Conservation (phyloP, 768 basidiomycete species). For the Asterophora lycoperdoides region DNA sequence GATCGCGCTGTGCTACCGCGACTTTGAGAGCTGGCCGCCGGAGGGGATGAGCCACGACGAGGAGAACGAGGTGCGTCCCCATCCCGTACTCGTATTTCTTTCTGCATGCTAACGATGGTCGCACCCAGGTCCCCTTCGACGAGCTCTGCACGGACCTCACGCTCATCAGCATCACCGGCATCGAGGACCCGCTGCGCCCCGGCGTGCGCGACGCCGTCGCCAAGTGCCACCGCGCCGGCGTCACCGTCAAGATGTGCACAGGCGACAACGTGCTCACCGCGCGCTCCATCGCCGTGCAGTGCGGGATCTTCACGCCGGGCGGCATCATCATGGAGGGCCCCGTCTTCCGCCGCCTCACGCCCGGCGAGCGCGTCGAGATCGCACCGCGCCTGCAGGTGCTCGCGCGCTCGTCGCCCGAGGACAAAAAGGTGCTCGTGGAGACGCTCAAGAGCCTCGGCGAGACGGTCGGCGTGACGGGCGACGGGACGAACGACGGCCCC, state of each 20-base stretch:
- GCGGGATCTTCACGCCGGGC: conserved; percentile 90
- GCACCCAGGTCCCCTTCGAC: conserved; percentile 60
- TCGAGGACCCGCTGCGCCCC: conserved; percentile 91
- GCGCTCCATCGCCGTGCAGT: conserved; percentile 94
- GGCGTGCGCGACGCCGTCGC: conserved; percentile 88
- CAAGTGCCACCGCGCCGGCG: conserved; percentile 85
- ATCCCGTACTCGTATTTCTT: neutral
- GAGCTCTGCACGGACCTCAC: conserved; percentile 69
- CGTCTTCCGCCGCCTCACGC: conserved; percentile 75
- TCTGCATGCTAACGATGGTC: conserved; percentile 13
- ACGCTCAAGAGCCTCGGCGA: conserved; percentile 84
- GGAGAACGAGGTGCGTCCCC: conserved; percentile 47
- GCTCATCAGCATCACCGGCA: conserved; percentile 87
- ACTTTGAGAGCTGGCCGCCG: conserved; percentile 87
- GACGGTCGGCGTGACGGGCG: conserved; percentile 94
- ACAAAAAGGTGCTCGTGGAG: conserved; percentile 92
- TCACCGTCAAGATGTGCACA: conserved; percentile 96
- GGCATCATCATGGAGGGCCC: conserved; percentile 99
- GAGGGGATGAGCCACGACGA: conserved; percentile 32
- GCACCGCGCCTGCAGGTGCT: conserved; percentile 93
- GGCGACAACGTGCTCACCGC: conserved; percentile 96
- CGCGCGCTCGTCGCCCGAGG: conserved; percentile 95
- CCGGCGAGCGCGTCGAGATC: conserved; percentile 70
- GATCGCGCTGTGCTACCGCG: conserved; percentile 90
- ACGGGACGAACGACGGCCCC: conserved; percentile 97